A percentile compares a stretch with the other conserved stretches of the same genome.
phyloP scores from a whole-genome alignment of 768 basidiomycete genomes.

The Boletellus ananiceps region DNA sequence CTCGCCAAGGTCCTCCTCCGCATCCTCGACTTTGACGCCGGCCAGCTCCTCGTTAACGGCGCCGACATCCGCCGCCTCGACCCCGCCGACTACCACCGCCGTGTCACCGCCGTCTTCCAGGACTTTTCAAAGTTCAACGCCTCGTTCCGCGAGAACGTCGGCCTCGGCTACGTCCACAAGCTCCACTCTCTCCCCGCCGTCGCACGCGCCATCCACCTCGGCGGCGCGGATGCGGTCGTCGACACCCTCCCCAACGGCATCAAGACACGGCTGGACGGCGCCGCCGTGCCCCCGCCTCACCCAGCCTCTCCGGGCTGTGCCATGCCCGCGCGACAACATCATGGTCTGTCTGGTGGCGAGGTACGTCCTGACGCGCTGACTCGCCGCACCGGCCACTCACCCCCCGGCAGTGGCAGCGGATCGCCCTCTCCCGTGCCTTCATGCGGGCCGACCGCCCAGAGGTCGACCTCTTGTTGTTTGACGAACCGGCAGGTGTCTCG shows the following conservation, averaged over 20 bases:
- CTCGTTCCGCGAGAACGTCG: constrained; percentile 78
- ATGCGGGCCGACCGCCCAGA: constrained; percentile 75
- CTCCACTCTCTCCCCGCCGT: constrained; percentile 54
- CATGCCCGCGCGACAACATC: constrained; percentile 36
- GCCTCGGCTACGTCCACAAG: constrained; percentile 70
- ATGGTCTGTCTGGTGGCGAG: constrained; percentile 83
- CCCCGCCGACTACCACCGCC: constrained; percentile 69
- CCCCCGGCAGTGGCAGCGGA: constrained; percentile 69
- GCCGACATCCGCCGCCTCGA: constrained; percentile 60
- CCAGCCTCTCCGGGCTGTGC: constrained; percentile 27
- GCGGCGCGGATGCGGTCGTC: constrained; percentile 65
- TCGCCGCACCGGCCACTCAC: constrained; percentile 8
- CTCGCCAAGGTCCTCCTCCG: constrained; percentile 78
- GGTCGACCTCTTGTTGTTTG: constrained; percentile 77
- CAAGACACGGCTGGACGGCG: constrained; percentile 64
- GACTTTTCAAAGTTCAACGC: constrained; percentile 78
- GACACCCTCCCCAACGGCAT: constrained; percentile 65
- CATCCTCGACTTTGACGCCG: constrained; percentile 70
- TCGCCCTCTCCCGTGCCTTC: constrained; percentile 83
- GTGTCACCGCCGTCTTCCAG: constrained; percentile 80
- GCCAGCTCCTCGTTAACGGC: constrained; percentile 65
- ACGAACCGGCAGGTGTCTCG: constrained; percentile 63
- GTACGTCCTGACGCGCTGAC: constrained; percentile 37
- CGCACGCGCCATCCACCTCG: constrained; percentile 61
- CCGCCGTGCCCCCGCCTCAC: constrained; percentile 47